Percentiles rank a stretch among this genome's conserved stretches.
Conservation (phyloP, 148 eudicot genomes). For the Rhododendron griersonianum region DNA sequence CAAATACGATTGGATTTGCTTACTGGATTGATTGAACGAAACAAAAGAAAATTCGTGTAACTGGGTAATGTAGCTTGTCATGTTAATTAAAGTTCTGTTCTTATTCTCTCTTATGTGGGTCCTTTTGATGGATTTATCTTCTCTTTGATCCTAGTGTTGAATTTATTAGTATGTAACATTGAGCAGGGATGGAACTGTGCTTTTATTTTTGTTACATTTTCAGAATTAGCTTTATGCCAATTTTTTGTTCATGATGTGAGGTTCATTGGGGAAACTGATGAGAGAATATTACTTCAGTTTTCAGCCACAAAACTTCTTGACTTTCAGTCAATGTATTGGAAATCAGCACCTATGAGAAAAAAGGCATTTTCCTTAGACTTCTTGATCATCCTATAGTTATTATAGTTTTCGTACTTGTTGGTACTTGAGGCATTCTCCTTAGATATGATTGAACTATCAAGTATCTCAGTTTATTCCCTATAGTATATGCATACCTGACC, state of each 20-base stretch:
- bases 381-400: no score
- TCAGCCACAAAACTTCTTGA: no score
- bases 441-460: no score
- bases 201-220: not conserved
- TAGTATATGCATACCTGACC: no score
- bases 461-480: no score
- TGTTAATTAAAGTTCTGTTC: slow-evolving; percentile 13
- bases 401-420: no score
- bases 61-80: slow-evolving; percentile 57
- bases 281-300: no score
- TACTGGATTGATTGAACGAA: slow-evolving; percentile 98
- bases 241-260: not conserved
- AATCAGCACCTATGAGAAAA: no score
- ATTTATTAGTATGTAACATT: not conserved
- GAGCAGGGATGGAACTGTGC: not conserved
- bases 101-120: not conserved
- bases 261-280: no score
- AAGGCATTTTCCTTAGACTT: no score
- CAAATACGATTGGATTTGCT: slow-evolving; percentile 92
- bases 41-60: slow-evolving; percentile 83
- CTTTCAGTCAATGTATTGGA: no score
- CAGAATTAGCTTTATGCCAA: not conserved
- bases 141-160: not conserved
- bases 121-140: not conserved
- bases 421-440: no score